Base-by-base conservation (phyloP, 2,329 filamentous ascomycete genomes). In the Trichoderma endophyticum region DNA sequence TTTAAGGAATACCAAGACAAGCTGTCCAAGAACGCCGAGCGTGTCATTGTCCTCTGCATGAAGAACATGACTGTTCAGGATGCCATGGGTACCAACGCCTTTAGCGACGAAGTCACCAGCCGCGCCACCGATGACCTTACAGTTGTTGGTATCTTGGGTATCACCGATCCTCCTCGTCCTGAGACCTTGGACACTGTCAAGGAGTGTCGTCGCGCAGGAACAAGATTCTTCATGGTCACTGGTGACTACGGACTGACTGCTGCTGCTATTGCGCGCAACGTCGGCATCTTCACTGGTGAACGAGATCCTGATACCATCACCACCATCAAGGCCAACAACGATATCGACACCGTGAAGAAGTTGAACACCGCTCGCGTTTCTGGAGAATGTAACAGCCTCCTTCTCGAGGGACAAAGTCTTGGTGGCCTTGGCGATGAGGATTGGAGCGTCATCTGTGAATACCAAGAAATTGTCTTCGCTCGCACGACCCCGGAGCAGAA, bases 401-500 rank as follows among this genome's bases (percentile, higher is more conserved):
- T 83, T 2, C 76, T 83, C 0, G 86, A 92, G 73, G 90, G 92
- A 34, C 88, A 91, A 60, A 79, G 83, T 1, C 84, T 92, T 2
- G 86, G 87, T 2, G 83, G 86, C 0, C 79, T 92, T 4, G 86
- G 87, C 1, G 80, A 80, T 11, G 77, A 81, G 0, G 82, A 85
- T 57, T 86, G 84, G 84, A 82, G 85, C 64, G 71, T 80, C 4
- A 78, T 85, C 11, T 87, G 85, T 73, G 80, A 80, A 9, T 87
- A 88, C 66, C 81, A 84, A n/a, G 87, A 88, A 74, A 85, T 93
- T 24, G 90, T 93, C 21, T 90, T 92, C 75, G 90, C 91, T 18
- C 86, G 91, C 24, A 92, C 90, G 70, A 89, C 90, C 0, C 91
- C 91, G 0, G 86, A 90, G 71, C 92, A 91, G 48, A 93, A 93